phyloP scores from a whole-genome alignment of 345 rosid species.

The sweet orange (Citrus sinensis) region DVS_A1.0 CM039162.1:32104501-32105000 shows the following conservation, averaged over 20 bases:
- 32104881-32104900: too few relatives aligned
- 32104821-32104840: slow-evolving; percentile 69
- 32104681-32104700: slow-evolving; percentile 80
- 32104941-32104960: too few relatives aligned
- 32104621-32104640: slow-evolving; percentile 79
- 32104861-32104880: too few relatives aligned
- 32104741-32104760: slow-evolving; percentile 77
- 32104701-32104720: slow-evolving; percentile 80
- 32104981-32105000: too few relatives aligned
- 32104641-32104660: slow-evolving; percentile 69
- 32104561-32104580: slow-evolving; percentile 80
- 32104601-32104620: slow-evolving; percentile 76
- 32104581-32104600: slow-evolving; percentile 84
- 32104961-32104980: too few relatives aligned
- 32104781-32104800: slow-evolving; percentile 47
- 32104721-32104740: slow-evolving; percentile 69
- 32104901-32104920: too few relatives aligned
- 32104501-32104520: slow-evolving; percentile 83
- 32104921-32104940: too few relatives aligned
- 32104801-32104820: slow-evolving; percentile 59
- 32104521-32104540: slow-evolving; percentile 89
- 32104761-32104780: slow-evolving; percentile 78
- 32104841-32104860: slow-evolving; percentile 30
- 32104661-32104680: slow-evolving; percentile 52
- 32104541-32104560: slow-evolving; percentile 35